These are phyloP conservation scores for Lasiodiplodia hormozganensis DNA, from an alignment of 2,329 filamentous ascomycete genomes.

Conservation along the genomic window DNA sequence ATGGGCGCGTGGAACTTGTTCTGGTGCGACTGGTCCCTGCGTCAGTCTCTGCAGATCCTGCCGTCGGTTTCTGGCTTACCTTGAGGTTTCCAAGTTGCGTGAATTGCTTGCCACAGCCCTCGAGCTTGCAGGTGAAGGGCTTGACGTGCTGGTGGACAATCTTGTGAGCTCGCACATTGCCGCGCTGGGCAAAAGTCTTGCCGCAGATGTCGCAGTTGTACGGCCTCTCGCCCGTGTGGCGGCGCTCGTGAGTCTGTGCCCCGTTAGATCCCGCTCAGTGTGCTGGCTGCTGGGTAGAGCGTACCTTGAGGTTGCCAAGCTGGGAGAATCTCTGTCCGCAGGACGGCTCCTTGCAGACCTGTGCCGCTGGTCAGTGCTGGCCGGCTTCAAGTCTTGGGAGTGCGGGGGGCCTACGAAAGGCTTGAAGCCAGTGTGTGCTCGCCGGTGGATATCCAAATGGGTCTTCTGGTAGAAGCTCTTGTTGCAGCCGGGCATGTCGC, in stretches of 20 bases:
- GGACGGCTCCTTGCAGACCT: slow-evolving; percentile 71
- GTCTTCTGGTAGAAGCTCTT: slow-evolving; percentile 92
- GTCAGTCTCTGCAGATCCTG: slow-evolving; percentile 29
- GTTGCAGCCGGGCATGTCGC: slow-evolving; percentile 74
- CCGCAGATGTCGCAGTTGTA: slow-evolving; percentile 81
- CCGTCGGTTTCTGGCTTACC: slow-evolving; percentile 53
- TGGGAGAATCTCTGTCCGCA: slow-evolving; percentile 88
- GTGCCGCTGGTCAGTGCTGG: slow-evolving; percentile 31
- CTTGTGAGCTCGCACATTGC: slow-evolving; percentile 84
- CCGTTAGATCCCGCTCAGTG: neutral
- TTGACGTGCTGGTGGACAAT: slow-evolving; percentile 80
- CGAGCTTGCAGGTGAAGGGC: slow-evolving; percentile 80
- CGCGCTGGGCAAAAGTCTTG: slow-evolving; percentile 83
- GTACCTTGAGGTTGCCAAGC: slow-evolving; percentile 85
- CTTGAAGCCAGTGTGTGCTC: slow-evolving; percentile 87
- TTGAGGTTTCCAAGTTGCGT: slow-evolving; percentile 93
- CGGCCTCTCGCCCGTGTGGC: slow-evolving; percentile 87
- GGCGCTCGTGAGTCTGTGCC: slow-evolving; percentile 77
- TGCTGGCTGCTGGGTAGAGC: slow-evolving; percentile 32
- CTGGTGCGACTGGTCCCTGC: slow-evolving; percentile 73
- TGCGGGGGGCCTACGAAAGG: slow-evolving; percentile 74
- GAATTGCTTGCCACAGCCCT: slow-evolving; percentile 85
- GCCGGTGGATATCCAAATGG: slow-evolving; percentile 86
- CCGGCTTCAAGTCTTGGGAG: neutral
- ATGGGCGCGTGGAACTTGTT: slow-evolving; percentile 90